Evolutionary conservation across 225 moss, liverwort and hornwort genomes (phyloP), one percentile per base, ranked within the genome.

Genomic region (Physcomitrellopsis africana): DNA sequence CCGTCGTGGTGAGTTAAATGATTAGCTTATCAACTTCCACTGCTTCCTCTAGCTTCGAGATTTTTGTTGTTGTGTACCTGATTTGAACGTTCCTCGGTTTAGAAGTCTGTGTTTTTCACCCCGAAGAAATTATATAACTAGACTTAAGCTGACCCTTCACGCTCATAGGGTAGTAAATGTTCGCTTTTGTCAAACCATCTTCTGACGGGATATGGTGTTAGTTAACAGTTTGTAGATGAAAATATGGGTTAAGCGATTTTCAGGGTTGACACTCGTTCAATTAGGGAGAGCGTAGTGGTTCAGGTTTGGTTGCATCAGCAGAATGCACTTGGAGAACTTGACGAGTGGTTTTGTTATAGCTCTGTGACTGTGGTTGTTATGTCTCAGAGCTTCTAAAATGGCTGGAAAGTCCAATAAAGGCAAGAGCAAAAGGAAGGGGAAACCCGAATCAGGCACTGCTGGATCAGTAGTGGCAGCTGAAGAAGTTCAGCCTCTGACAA

Each of bases 401-500:
- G 93, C 92, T 65, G 92, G 96, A 60, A 93, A 92, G 78, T 86
- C 90, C 53, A 79, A 72, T 73, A 96, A 90, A 75, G 75, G 89
- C 41, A 96, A 85, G 79, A 66, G 16, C 46, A 88, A 91, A 84
- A 86, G 93, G 79, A 96, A 96, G 79, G 80, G 85, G 72, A 96
- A 92, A 79, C 54, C 75, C 65, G 78, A 81, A 44, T 57, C 82
- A 11, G 72, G 54, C 69, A 60, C 80, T 14, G 78, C 59, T 66
- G 80, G 72, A 47, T n/a, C 58, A 67, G 17, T 68, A 76, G 44
- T 67, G 49, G 49, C 72, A 8, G 8, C 72, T n/a, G 78, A 80
- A 69, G 87, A 80, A 29, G 73, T 82, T 73, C 76, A 85, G 72
- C 77, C 84, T 24, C 65, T 85, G 20, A 60, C 76, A 17, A 66